Evolutionary conservation across 2,329 filamentous ascomycete genomes (phyloP).

Genomic region (Seiridium unicorne): DNA sequence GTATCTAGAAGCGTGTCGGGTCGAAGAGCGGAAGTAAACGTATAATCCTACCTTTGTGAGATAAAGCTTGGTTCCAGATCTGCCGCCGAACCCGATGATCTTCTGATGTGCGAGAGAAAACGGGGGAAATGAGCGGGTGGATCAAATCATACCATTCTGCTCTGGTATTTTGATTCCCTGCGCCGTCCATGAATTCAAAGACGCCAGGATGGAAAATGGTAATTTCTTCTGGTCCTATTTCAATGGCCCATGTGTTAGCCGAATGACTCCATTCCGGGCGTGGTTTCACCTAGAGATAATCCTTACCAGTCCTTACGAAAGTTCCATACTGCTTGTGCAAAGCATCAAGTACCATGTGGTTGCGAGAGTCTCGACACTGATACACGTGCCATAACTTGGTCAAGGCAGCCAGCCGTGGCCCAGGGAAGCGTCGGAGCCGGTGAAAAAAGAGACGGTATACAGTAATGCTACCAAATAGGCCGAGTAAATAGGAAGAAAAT

Average conservation of each 20-base stretch:
- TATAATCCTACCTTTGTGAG: not conserved
- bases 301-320: constrained; percentile 19
- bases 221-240: constrained; percentile 20
- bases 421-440: constrained; percentile 33
- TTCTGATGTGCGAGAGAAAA: constrained; percentile 3
- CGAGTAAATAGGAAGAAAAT: constrained; percentile 10
- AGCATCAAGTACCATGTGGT: constrained; percentile 18
- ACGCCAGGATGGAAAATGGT: constrained; percentile 23
- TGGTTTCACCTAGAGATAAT: too few species aligned
- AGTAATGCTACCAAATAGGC: constrained; percentile 27
- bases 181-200: constrained; percentile 21
- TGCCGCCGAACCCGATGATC: constrained; percentile 17
- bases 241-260: not conserved
- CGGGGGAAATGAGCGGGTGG: constrained; percentile 15
- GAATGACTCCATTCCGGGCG: not conserved
- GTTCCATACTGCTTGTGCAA: constrained; percentile 20
- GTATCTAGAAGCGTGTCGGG: too few species aligned
- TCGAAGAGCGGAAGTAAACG: too few species aligned
- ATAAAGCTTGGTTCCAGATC: constrained; percentile 14
- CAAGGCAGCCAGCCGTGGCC: constrained; percentile 32
- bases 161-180: constrained; percentile 21
- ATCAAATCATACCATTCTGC: constrained; percentile 25
- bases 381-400: constrained; percentile 35
- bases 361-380: constrained; percentile 19
- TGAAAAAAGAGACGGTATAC: constrained; percentile 39